Base-by-base conservation (phyloP, 805 yeast genomes). In the Barnettozyma californica region DNA sequence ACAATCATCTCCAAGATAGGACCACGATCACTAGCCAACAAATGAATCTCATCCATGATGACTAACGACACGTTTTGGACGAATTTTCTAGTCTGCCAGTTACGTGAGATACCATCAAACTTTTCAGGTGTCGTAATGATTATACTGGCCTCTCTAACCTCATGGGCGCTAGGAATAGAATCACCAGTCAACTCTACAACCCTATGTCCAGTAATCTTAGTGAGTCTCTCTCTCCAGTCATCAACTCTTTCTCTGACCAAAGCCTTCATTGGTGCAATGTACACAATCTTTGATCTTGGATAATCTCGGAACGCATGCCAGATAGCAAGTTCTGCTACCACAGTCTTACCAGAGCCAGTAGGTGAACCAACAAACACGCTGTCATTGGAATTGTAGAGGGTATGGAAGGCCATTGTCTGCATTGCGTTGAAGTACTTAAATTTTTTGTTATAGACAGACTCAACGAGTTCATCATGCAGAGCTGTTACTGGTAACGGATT, bases 341-440 rank as follows among this genome's bases (percentile, higher is more conserved):
- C 85, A 0, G 99, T 94, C 66, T 94, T 94, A 56, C 99, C 99
- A 0, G 97, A 92, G 21, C 99, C 99, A 2, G 99, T 94, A 3
- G 99, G 99, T 0, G 98, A 90, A 9, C 99, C 99, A 41, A 94
- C 87, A 65, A 94, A 87, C 0, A 85, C 91, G 63, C 86, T 87
- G 1, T 84, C 76, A 53, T 85, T 79, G 1, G 84, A 69, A 64
- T 94, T 82, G 68, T 91, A 94, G 41, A 94, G 68, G 0, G 96
- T 79, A 62, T 91, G 96, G 69, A 94, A 94, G 0, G 85, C 78
- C 98, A 92, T 92, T 0, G 98, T 92, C 68, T 94, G 99, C 97
- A 94, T 91, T 4, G 99, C 98, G 63, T 94, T 94, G 75, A 94
- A 94, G 67, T 87, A 92, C 48, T 78, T 78, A 71, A 94, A 94